These are phyloP conservation scores for Dioscorea zingiberensis DNA, from an alignment of 106 monocot genomes.

Conservation along the genomic window DNA sequence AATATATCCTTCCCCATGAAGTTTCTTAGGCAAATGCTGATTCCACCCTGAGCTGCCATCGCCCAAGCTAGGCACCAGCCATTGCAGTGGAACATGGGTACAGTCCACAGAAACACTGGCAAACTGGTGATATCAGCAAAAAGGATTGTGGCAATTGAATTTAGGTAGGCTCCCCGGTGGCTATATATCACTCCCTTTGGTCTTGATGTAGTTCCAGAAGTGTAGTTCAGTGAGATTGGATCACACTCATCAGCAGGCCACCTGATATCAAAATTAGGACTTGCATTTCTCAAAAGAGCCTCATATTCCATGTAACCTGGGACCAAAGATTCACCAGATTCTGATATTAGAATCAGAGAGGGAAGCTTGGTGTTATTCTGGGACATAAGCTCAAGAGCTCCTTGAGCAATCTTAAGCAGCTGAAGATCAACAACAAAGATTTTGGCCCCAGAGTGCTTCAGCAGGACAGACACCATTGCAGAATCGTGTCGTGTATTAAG, in stretches of 20 bases:
- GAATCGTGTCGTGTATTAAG: conserved; percentile 21
- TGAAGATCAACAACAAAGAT: conserved; percentile 23
- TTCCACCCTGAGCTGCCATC: conserved; percentile 25
- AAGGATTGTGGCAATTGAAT: conserved; percentile 14
- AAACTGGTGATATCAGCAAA: conserved; percentile 1
- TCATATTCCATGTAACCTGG: conserved; percentile 13
- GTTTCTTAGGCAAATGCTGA: conserved; percentile 30
- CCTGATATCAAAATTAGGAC: conserved; percentile 5
- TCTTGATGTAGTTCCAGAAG: conserved; percentile 36
- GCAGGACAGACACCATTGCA: conserved; percentile 5
- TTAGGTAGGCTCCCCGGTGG: conserved; percentile 34
- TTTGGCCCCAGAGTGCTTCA: conserved; percentile 9
- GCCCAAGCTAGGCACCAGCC: conserved; percentile 31
- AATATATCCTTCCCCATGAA: conserved; percentile 16
- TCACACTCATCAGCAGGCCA: conserved; percentile 30
- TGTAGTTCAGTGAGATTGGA: conserved; percentile 29
- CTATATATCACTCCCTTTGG: conserved; percentile 32
- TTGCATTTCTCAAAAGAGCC: neutral
- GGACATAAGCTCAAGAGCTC: conserved; percentile 13
- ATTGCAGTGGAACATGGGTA: conserved; percentile 43
- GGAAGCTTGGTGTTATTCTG: neutral
- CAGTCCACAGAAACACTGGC: conserved; percentile 31
- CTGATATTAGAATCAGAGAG: conserved; percentile 13
- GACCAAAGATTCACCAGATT: neutral
- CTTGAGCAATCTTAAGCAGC: conserved; percentile 9